Base-by-base conservation (phyloP, 192 early-diverging fungal genomes). In the Jimgerdemannia flammicorona region DNA sequence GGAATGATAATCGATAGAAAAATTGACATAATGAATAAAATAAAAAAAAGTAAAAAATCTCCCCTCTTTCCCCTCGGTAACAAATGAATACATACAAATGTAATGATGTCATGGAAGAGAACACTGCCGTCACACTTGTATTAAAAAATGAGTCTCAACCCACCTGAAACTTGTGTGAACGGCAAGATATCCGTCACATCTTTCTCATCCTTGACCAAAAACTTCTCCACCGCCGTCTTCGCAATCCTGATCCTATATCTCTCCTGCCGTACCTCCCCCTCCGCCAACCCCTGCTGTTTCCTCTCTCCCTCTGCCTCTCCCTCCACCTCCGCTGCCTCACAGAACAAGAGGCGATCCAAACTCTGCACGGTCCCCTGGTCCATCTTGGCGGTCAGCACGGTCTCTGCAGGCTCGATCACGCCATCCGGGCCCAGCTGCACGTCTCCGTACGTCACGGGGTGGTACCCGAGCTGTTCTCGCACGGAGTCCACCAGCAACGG, bases 371-470 rank as follows among this genome's bases (percentile, higher is more conserved):
- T 75, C 68, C 78, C 74, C 71, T 84, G 82, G 44, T 90, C 87
- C 43, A 82, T 78, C 43, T 43, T 70, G 41, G 81, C 84, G 1
- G 90, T 91, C 78, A 93, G 72, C n/a, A 91, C 82, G 0, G 87
- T 89, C 73, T 93, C 91, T 63, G 84, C 81, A 3, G 91, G 89
- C 14, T 66, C 44, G 4, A 68, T 17, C 44, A 73, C 75, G 66
- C 75, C 81, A 2, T 42, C 43, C 72, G n/a, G n/a, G n/a, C n/a
- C 75, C 85, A 4, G 86, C 75, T 3, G 82, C 78, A 86, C 84
- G 69, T 94, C 92, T n/a, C 90, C 92, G 84, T 91, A 92, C 0
- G 94, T 94, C n/a, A 95, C 87, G 3, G 92, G 92, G 44, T 94
- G 92, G 76, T 91, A 86, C 2, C 89, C 89, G 20, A 85, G 82